A percentile compares a stretch with the other conserved stretches of the same genome.
These are phyloP conservation scores for Castanea mollissima DNA, from an alignment of 306 rosid genomes.

Conservation along the genomic window DNA sequence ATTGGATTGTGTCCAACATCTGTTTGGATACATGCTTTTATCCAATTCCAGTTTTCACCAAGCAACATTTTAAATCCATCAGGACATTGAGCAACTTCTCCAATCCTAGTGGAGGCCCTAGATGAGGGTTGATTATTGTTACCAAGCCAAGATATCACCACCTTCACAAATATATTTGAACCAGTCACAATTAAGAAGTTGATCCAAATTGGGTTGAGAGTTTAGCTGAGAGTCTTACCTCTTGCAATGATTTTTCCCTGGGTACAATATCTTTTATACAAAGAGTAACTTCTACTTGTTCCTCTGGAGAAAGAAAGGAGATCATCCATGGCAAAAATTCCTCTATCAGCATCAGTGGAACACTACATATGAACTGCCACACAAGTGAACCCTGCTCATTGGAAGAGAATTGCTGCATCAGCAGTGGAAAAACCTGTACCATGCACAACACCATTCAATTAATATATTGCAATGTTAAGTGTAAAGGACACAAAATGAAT, in stretches of 20 bases:
- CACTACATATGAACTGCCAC: slow-evolving; percentile 86
- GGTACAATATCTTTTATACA: slow-evolving; percentile 66
- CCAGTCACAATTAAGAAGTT: slow-evolving; percentile 24
- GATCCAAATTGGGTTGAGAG: slow-evolving; percentile 8
- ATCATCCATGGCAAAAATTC: slow-evolving; percentile 57
- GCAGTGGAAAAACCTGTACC: slow-evolving; percentile 77
- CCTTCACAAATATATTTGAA: slow-evolving; percentile 51
- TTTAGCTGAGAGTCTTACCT: slow-evolving; percentile 49
- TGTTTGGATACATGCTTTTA: slow-evolving; percentile 23
- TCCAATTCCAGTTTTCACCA: slow-evolving; percentile 32
- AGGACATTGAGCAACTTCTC: slow-evolving; percentile 31
- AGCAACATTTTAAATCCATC: slow-evolving; percentile 36
- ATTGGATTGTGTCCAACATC: slow-evolving; percentile 51
- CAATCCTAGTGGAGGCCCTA: slow-evolving; percentile 24
- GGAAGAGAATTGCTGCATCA: slow-evolving; percentile 59
- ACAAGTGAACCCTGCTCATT: slow-evolving; percentile 78
- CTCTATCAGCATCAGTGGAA: slow-evolving; percentile 74
- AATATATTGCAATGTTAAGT: neutral
- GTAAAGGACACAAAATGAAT: neutral
- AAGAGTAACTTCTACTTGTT: slow-evolving; percentile 51
- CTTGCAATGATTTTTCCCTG: slow-evolving; percentile 63
- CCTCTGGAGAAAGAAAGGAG: slow-evolving; percentile 65
- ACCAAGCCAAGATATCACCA: slow-evolving; percentile 69
- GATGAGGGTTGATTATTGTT: slow-evolving; percentile 28
- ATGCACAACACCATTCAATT: neutral